These are phyloP conservation scores for Russula virescens DNA, from an alignment of 768 basidiomycete genomes.

Conservation along the genomic window DNA sequence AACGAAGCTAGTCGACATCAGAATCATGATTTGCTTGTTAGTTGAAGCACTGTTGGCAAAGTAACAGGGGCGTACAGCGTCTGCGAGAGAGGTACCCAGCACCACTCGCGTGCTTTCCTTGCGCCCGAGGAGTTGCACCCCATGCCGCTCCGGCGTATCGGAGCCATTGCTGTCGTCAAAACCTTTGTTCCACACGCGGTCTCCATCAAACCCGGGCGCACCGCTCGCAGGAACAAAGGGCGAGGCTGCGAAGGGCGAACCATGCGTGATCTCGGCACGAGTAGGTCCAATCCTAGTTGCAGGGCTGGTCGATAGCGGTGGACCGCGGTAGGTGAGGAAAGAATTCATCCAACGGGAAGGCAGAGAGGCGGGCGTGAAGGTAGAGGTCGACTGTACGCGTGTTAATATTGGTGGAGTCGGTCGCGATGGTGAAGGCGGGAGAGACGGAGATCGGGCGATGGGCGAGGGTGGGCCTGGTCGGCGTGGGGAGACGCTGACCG, in stretches of 20 bases:
- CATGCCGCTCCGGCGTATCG: conserved; percentile 32
- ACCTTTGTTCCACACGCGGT: conserved; percentile 62
- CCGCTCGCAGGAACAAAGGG: conserved; percentile 46
- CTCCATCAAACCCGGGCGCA: conserved; percentile 76
- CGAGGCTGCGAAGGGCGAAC: conserved; percentile 46
- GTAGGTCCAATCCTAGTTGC: neutral
- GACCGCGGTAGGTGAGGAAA: conserved; percentile 34
- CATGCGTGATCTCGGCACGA: conserved; percentile 34
- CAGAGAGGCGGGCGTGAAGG: conserved; percentile 40
- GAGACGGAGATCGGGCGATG: conserved; percentile 28
- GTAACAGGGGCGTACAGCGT: conserved; percentile 42
- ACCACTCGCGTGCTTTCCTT: conserved; percentile 49
- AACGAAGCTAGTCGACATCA: conserved; percentile 49
- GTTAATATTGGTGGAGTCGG: conserved; percentile 34
- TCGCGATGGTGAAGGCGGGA: conserved; percentile 32
- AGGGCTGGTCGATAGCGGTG: conserved; percentile 16
- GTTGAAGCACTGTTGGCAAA: neutral
- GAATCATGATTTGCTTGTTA: neutral
- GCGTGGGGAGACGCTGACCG: conserved; percentile 7
- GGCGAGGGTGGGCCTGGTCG: conserved; percentile 17
- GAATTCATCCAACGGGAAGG: conserved; percentile 50
- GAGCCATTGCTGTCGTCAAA: conserved; percentile 38
- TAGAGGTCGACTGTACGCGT: conserved; percentile 31
- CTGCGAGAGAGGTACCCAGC: conserved; percentile 48
- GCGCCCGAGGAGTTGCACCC: conserved; percentile 49